Evolutionary conservation across 2,329 filamentous ascomycete species (phyloP), one percentile per base, ranked within the genome.

Genomic region (Daldinia eschscholtzii): DNA sequence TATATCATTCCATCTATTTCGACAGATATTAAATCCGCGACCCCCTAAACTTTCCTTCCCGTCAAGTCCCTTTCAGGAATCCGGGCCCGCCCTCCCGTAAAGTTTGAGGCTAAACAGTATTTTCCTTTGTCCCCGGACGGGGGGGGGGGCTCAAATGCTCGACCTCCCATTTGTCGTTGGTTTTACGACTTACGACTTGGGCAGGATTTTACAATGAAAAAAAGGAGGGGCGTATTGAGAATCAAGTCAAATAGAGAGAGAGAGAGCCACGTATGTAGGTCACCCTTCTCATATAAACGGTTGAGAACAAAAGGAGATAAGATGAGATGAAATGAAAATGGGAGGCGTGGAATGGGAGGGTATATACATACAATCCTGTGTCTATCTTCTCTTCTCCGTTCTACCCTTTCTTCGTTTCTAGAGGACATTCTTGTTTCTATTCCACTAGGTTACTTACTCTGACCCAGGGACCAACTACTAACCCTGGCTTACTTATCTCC

Each of bases 1-100:
- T 56, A 57, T 65, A 56, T 46, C 41, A 65, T 68, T 67, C 70
- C 63, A 56, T 70, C 67, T 65, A 61, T 71, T 71, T 71, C 70
- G 70, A 70, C 58, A 53, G 61, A 59, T 66, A 58, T 60, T 60
- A 65, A 65, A 28, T 55, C 52, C 41, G 35, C 35, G 10, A 39
- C 35, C 4, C 30, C 30, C 30, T 33, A 33, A 33, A 6, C 10
- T 12, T 7, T 9, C 12, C 13, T 48, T 48, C 64, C 4, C 33
- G 59, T 28, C n/a, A 23, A 55, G 10, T 35, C 57, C 61, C 64
- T 64, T 67, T 44, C 53, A 48, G 37, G 42, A 41, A 23, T 2
- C n/a, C 12, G 46, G 58, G 35, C 12, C 26, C 15, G 35, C 20
- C 20, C 63, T 66, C 52, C 63, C 63, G 55, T 70, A 57, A 57